Base-by-base conservation (phyloP, 768 basidiomycete genomes). In the Suillus clintonianus region DNA sequence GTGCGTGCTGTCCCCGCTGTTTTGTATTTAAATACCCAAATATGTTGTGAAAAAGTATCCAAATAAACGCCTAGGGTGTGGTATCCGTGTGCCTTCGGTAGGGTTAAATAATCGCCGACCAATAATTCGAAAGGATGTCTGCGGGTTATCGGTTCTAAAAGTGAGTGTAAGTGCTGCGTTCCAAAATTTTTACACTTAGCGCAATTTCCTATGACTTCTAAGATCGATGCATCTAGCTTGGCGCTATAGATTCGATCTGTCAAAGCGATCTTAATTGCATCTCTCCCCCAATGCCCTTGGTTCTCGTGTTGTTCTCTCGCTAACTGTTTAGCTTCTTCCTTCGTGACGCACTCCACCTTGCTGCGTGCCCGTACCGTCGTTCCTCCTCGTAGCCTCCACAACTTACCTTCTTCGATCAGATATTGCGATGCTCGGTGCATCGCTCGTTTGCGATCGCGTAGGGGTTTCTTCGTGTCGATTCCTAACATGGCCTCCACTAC, bases 181-280 rank as follows among this genome's bases (percentile, higher is more conserved):
- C 79, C 76, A 48, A 78, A 80, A 32, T 67, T 66, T 59, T 78
- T 77, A 69, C 75, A 76, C 24, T 60, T 45, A 11, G 47, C 61
- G 57, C 50, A 54, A 13, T 60, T 17, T 39, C 30, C 60, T 55
- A 62, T 64, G 51, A 53, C 68, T 43, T 22, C 62, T 30, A 60
- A 54, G 45, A 66, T 66, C 0, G 37, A 27, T 34, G 41, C 64
- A 42, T 65, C 64, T 11, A 66, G 47, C 17, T 36, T 34, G 0
- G 59, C 53, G 36, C 65, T 64, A 47, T 54, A 53, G 15, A 62
- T 59, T 22, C 53, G 34, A 55, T 69, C 66, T 53, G 64, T 59
- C 22, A 68, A 54, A 7, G 62, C 55, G 1, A 68, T 42, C n/a
- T 68, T 66, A 14, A 66, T 50, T 14, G 32, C 42, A 47, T 69